Conservation (phyloP, 352 stramenopile genomes). For the Globisporangium lucens region DNA sequence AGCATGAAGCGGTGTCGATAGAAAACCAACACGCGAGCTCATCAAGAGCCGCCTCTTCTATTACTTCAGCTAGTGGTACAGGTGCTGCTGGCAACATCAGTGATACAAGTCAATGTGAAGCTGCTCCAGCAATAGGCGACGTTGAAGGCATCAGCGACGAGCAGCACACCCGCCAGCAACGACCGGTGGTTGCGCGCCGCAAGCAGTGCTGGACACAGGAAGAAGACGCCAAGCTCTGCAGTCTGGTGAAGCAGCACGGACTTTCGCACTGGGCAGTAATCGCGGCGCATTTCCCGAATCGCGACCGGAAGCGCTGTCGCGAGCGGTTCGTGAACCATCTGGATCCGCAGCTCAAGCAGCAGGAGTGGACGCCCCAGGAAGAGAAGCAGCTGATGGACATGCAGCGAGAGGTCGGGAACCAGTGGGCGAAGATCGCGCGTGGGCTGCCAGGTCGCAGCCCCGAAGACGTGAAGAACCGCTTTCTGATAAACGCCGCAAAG, state of each 20-base stretch:
- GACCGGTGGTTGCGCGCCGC: background rate
- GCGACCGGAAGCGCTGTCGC: slow-evolving; percentile 65
- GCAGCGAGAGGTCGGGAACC: slow-evolving; percentile 23
- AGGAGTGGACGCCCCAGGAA: slow-evolving; percentile 42
- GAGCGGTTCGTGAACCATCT: slow-evolving; percentile 78
- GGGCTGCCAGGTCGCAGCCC: slow-evolving; percentile 34
- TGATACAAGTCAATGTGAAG: background rate
- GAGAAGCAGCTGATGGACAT: slow-evolving; percentile 38
- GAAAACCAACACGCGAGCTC: background rate
- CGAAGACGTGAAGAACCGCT: slow-evolving; percentile 60
- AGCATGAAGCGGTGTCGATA: slow-evolving; percentile 2
- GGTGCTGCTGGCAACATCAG: too few species aligned
- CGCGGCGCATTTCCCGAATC: slow-evolving; percentile 31
- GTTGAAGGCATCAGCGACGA: background rate
- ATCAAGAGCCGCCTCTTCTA: background rate
- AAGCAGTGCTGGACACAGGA: slow-evolving; percentile 37
- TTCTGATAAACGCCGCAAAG: slow-evolving; percentile 23
- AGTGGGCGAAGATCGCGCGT: slow-evolving; percentile 38
- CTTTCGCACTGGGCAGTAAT: slow-evolving; percentile 36
- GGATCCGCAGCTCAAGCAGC: slow-evolving; percentile 27
- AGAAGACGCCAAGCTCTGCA: slow-evolving; percentile 43
- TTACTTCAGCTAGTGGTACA: background rate
- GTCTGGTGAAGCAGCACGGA: slow-evolving; percentile 39
- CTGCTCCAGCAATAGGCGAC: background rate
- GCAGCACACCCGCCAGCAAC: background rate